Percentiles rank a stretch among this genome's conserved stretches.
Evolutionary conservation across 2,329 filamentous ascomycete genomes (phyloP).

Genomic region (Colletotrichum sp.): DNA sequence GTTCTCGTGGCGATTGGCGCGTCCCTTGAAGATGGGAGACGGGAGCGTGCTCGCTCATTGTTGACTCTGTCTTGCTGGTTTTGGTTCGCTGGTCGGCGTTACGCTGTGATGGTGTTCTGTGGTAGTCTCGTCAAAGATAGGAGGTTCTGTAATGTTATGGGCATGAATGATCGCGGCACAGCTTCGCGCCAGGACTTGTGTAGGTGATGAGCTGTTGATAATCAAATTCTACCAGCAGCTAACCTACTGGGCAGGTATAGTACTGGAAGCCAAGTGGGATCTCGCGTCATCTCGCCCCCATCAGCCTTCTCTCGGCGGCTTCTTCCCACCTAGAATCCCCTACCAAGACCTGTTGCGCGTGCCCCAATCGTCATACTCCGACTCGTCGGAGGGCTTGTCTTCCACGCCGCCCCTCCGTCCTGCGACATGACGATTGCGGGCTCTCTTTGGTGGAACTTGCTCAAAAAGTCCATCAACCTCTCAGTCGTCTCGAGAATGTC

Average conservation of each 20-base stretch:
- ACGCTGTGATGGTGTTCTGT: background rate
- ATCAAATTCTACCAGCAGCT: background rate
- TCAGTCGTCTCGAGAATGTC: background rate
- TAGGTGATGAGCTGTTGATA: background rate
- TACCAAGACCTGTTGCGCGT: background rate
- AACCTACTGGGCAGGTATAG: background rate
- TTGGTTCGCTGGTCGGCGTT: background rate
- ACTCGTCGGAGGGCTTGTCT: background rate
- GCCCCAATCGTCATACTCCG: background rate
- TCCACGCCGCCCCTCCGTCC: background rate
- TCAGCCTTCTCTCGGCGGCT: background rate
- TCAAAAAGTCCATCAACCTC: background rate
- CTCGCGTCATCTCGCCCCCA: background rate
- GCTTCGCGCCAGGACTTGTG: background rate
- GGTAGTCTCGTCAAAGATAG: background rate
- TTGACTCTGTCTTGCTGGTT: background rate
- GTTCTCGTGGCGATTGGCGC: background rate
- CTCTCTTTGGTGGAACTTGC: background rate
- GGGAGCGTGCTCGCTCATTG: background rate
- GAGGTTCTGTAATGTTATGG: background rate
- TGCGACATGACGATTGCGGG: background rate
- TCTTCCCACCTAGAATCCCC: background rate
- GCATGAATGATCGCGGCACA: background rate
- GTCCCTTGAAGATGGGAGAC: background rate
- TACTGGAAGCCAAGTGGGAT: background rate